Base-by-base conservation (phyloP, 345 rosid species). In the Anacardium occidentale region DNA sequence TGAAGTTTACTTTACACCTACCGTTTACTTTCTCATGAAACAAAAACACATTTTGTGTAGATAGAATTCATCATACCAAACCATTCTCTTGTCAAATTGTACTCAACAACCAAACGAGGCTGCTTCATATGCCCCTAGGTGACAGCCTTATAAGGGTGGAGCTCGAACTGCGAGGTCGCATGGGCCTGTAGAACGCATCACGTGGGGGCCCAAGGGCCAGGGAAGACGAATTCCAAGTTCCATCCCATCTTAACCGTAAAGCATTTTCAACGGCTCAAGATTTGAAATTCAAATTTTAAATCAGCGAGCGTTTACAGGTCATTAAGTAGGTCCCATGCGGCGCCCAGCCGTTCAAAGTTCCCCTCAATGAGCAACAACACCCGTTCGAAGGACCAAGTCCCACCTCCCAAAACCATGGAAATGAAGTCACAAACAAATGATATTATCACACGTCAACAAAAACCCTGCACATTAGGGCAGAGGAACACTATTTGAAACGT, bases 271-370 rank as follows among this genome's bases (percentile, higher is more conserved):
- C 68, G 52, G 74, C 68, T 34, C 34, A 9, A 25, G 51, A 62
- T 71, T 71, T 34, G 68, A 71, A 71, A 29, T 71, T 71, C 21
- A 57, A 71, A 71, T 50, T 61, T 71, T 37, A 34, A 71, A 61
- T 48, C 5, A 14, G 15, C 21, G 74, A 71, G 68, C 68, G 61
- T 51, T 47, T 15, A 2, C 10, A 2, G 37, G 55, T 48, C 59
- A 12, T 18, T 1, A 37, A 29, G 51, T 61, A 52, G 74, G 74
- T 42, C 61, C 74, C 57, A 34, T 10, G 37, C 13, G 14, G 60
- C 61, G 60, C 59, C 20, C 26, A 50, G 7, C 66, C 68, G 42
- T 62, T 71, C 68, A 62, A 71, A 71, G 61, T 61, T 50, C 52
- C 10, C 8, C 57, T 34, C 40, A 7, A 7, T 50, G 21, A 61